Base-by-base conservation (phyloP, 129 eudicot species). In the Pulicaria dysenterica region DNA sequence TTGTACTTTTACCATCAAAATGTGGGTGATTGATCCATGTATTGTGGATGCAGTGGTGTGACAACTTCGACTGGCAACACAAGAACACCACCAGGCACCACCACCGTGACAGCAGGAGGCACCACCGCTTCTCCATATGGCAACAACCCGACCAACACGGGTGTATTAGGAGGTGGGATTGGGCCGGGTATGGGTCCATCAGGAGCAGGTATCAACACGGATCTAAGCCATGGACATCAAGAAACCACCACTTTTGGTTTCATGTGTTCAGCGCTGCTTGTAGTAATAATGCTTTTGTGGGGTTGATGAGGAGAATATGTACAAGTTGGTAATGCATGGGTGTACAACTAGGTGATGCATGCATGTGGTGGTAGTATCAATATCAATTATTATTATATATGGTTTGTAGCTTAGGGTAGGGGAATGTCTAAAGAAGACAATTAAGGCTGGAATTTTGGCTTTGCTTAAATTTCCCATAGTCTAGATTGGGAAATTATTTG, bases 101-200 rank as follows among this genome's bases (percentile, higher is more conserved):
- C 81, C 12, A 70, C 77, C 13, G 72, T 78, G 73, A 78, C 82
- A 11, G 13, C 82, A 15, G 82, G 82, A 5, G 49, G 77, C 77
- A 50, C 70, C 41, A 77, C 66, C 66, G 70, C 65, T 31, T 68
- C 81, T 53, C 82, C 77, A 3, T 78, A 70, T 15, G 82, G 82
- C 49, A 77, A 69, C 75, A 77, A 69, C 76, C 81, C 81, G 40
- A 60, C 70, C 63, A 77, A 78, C 77, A 78, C 77, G 0, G 82
- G 82, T 1, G 72, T 70, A 41, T 51, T 78, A 53, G 82, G 77
- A 42, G 82, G 82, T 10, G 82, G 82, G 5, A 36, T 34, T 55
- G 76, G 70, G 5, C 0, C 72, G 15, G 82, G 81, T 16, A 48
- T 77, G 81, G 76, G 82, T 43, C 73, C 82, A 44, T 43, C 80